Base-by-base conservation (phyloP, 129 eudicot species). In the Ambrosia artemisiifolia region DNA sequence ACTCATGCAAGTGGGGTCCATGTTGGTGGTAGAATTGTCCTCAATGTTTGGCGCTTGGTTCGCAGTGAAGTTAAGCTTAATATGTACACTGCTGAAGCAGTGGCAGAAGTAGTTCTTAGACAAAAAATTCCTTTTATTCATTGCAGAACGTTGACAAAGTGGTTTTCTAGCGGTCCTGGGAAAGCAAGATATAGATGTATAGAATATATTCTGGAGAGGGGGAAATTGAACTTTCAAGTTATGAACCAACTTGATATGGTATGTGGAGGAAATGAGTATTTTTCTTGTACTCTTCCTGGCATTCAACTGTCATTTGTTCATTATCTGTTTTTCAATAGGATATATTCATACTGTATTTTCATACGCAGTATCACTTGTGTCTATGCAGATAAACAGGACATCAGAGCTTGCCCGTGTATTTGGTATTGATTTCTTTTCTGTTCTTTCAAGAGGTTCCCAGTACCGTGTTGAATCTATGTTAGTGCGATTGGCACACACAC, bases 331-430 rank as follows among this genome's bases (percentile, higher is more conserved):
- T 75, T 64, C 18, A 54, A 16, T 43, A 68, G 32, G 47, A 56
- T 42, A 56, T 16, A 56, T 67, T 50, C n/a, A 28, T 65, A 30
- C 11, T 20, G 44, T 20, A 42, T 49, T 47, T 35, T 63, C 65
- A 60, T 63, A 3, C 43, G 55, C 51, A 51, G n/a, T 75, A 40
- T 35, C 65, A 53, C 59, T 18, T 71, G 73, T 78, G 75, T 49
- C 14, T 74, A 60, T 74, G 72, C 81, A 87, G 92, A 81, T 94
- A 74, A 94, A 94, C 70, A 81, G 99, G 73, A 94, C 99, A 72
- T 94, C 99, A 75, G 99, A 94, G 79, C 99, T 94, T 72, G 97
- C 97, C 44, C 95, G 99, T 72, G 96, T 94, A 43, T 94, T 94
- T 83, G 99, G 99, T 30, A 94, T 94, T 33, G 99, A 94, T 82